Evolutionary conservation across 805 yeast genomes (phyloP).

Genomic region (Saturnispora saitoi): DNA sequence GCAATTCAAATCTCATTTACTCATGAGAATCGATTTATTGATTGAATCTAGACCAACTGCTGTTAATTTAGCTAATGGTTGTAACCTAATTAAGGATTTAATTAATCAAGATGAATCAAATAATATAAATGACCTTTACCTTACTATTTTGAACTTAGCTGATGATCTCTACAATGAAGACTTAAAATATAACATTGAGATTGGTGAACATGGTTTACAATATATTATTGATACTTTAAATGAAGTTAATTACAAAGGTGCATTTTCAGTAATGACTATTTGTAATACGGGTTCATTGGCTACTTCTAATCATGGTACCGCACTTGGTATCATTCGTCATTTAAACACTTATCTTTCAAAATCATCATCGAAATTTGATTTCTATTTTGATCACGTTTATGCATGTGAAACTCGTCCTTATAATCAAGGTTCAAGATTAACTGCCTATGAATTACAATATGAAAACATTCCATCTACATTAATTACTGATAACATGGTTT

Average conservation of each 20-base stretch:
- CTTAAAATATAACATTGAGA: constrained; percentile 60
- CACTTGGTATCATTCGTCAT: constrained; percentile 83
- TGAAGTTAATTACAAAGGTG: constrained; percentile 45
- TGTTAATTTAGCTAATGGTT: constrained; percentile 79
- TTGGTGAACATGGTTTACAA: constrained; percentile 77
- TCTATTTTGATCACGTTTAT: constrained; percentile 60
- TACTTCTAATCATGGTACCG: constrained; percentile 96
- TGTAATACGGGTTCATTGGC: constrained; percentile 97
- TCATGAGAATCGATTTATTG: constrained; percentile 50
- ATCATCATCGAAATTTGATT: constrained; percentile 29
- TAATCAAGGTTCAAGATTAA: constrained; percentile 90
- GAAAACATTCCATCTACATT: constrained; percentile 84
- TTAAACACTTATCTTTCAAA: constrained; percentile 32
- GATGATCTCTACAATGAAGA: constrained; percentile 64
- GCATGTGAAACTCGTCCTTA: constrained; percentile 95
- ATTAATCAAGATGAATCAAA: constrained; percentile 15
- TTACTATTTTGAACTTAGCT: constrained; percentile 35
- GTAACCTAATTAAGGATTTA: constrained; percentile 36
- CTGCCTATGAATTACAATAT: constrained; percentile 82
- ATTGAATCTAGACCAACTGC: constrained; percentile 90
- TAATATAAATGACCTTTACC: constrained; percentile 20
- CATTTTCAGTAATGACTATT: constrained; percentile 78
- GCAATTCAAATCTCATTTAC: constrained; percentile 31
- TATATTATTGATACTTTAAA: constrained; percentile 44
- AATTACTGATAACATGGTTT: constrained; percentile 86